These are phyloP conservation scores for Neonothopanus nambi DNA, from an alignment of 1,284 basidiomycete species.

Conservation along the genomic window DNA sequence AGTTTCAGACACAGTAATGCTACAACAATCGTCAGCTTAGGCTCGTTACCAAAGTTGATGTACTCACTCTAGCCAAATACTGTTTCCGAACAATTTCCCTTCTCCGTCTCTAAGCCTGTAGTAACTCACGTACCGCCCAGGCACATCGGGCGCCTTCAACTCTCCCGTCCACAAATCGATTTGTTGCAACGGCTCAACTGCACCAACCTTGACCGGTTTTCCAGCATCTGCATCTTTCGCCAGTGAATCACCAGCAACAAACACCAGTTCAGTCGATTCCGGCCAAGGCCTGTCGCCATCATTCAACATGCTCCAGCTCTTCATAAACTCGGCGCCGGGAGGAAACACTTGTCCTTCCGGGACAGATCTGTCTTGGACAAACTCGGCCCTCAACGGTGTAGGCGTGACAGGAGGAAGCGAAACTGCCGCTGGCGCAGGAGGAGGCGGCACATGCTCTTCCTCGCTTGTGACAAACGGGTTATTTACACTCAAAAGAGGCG, in stretches of 20 bases:
- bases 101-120: slow-evolving; percentile 68
- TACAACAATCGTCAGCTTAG: slow-evolving; percentile 27
- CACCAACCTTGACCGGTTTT: slow-evolving; percentile 46
- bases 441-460: too few species aligned
- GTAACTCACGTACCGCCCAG: slow-evolving; percentile 73
- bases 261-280: slow-evolving; percentile 60
- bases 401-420: background rate
- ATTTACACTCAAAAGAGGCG: background rate
- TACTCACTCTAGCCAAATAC: slow-evolving; percentile 73
- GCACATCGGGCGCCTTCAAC: slow-evolving; percentile 75
- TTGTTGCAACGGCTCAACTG: slow-evolving; percentile 52
- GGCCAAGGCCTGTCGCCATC: slow-evolving; percentile 68
- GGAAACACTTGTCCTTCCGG: slow-evolving; percentile 77
- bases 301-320: slow-evolving; percentile 77
- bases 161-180: slow-evolving; percentile 70
- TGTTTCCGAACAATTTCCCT: slow-evolving; percentile 67
- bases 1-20: slow-evolving; percentile 52
- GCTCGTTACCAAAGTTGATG: slow-evolving; percentile 13
- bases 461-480: too few species aligned
- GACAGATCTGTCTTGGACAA: slow-evolving; percentile 70
- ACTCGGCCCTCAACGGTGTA: slow-evolving; percentile 39
- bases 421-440: slow-evolving; percentile 1
- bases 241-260: slow-evolving; percentile 56
- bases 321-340: slow-evolving; percentile 82
- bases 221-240: slow-evolving; percentile 31